Evolutionary conservation across 2,329 filamentous ascomycete genomes (phyloP).

Genomic region (Monilinia polystroma): DNA sequence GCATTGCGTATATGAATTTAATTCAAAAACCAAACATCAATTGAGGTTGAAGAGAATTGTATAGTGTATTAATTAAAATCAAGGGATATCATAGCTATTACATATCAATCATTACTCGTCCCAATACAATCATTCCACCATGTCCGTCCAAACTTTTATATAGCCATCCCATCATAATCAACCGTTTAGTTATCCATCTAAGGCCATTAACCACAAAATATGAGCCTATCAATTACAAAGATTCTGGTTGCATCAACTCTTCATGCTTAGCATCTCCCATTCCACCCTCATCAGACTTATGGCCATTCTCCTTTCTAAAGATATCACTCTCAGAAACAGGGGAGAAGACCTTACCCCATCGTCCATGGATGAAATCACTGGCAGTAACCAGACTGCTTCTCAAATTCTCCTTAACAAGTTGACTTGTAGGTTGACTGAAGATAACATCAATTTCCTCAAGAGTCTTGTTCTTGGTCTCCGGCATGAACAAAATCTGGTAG

Average conservation of each 20-base stretch:
- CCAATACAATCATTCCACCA: background rate
- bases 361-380: slow-evolving; percentile 32
- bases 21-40: too few relatives aligned
- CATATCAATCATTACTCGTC: slow-evolving; percentile 17
- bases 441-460: slow-evolving; percentile 71
- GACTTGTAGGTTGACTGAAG: slow-evolving; percentile 61
- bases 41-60: too few relatives aligned
- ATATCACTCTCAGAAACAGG: slow-evolving; percentile 37
- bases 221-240: background rate
- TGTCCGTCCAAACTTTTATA: background rate
- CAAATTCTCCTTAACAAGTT: slow-evolving; percentile 61
- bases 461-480: slow-evolving; percentile 65
- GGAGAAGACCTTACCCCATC: slow-evolving; percentile 38
- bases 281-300: slow-evolving; percentile 27
- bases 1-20: too few relatives aligned
- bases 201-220: slow-evolving; percentile 1
- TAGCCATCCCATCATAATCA: slow-evolving; percentile 5
- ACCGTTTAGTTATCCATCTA: background rate
- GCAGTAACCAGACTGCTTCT: slow-evolving; percentile 38
- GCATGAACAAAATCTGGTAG: slow-evolving; percentile 59
- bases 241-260: slow-evolving; percentile 26
- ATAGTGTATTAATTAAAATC: background rate
- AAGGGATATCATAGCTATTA: slow-evolving; percentile 15
- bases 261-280: slow-evolving; percentile 28
- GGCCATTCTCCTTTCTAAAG: slow-evolving; percentile 36